Percentiles rank a stretch among this genome's conserved stretches.
These are phyloP conservation scores for Malassezia caprae DNA, from an alignment of 1,284 basidiomycete genomes.

Conservation along the genomic window DNA sequence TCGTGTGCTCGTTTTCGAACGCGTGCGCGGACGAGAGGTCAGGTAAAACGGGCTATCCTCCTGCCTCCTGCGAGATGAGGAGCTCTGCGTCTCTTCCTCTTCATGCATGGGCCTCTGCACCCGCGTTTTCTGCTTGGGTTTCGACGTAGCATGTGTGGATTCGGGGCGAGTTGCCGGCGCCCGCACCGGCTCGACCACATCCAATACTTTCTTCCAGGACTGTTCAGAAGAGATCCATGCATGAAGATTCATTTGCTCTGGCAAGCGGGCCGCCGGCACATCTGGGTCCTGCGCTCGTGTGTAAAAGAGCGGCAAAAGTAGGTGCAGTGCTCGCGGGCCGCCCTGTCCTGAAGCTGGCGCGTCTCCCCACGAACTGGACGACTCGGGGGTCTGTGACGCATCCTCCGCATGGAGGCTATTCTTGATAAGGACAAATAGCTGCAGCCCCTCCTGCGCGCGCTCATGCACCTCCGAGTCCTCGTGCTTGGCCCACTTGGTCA, in stretches of 20 bases:
- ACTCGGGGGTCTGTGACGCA: not conserved
- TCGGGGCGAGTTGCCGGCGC: not conserved
- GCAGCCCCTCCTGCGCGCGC: slow-evolving; percentile 68
- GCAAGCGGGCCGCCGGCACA: slow-evolving; percentile 67
- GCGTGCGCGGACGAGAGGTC: not conserved
- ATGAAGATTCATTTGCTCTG: slow-evolving; percentile 75
- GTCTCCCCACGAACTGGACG: not conserved
- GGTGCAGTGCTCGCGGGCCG: slow-evolving; percentile 70
- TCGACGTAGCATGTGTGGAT: not conserved
- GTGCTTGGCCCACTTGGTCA: slow-evolving; percentile 53
- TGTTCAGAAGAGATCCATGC: slow-evolving; percentile 62
- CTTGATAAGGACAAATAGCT: slow-evolving; percentile 69
- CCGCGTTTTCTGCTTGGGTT: not conserved
- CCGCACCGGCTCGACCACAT: slow-evolving; percentile 1
- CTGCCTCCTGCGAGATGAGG: not conserved
- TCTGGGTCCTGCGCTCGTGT: slow-evolving; percentile 77
- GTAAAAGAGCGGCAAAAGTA: slow-evolving; percentile 72
- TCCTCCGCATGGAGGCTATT: slow-evolving; percentile 48
- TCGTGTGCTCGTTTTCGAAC: slow-evolving; percentile 1
- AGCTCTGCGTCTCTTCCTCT: not conserved
- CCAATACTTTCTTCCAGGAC: slow-evolving; percentile 3
- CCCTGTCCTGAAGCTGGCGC: not conserved
- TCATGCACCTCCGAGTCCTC: slow-evolving; percentile 81
- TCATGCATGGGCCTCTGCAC: not conserved
- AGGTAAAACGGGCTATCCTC: slow-evolving; percentile 30